phyloP scores from a whole-genome alignment of 768 basidiomycete species.

The Termitomyces sp. region DNA sequence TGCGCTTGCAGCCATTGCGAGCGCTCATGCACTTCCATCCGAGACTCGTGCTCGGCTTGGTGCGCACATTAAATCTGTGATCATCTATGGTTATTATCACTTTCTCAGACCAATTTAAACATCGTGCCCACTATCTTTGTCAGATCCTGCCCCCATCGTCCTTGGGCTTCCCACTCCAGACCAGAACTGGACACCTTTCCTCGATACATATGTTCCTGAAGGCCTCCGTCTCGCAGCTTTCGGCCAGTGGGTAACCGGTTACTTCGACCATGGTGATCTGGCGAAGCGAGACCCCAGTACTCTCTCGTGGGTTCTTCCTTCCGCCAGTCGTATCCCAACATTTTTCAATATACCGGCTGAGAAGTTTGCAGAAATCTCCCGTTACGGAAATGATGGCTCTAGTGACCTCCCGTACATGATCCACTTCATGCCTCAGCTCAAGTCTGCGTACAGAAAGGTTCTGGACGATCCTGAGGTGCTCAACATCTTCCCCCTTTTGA shows the following conservation, averaged over 20 bases:
- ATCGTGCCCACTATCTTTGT: neutral
- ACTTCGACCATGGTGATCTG: conserved; percentile 27
- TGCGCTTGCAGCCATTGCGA: conserved; percentile 19
- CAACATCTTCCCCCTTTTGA: conserved; percentile 14
- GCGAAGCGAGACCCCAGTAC: conserved; percentile 16
- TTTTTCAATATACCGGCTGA: conserved; percentile 18
- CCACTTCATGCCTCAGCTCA: conserved; percentile 9
- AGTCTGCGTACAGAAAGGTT: conserved; percentile 18
- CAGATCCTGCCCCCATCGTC: conserved; percentile 22
- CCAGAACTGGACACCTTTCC: conserved; percentile 19
- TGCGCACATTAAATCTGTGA: conserved; percentile 17
- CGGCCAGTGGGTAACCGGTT: conserved; percentile 23
- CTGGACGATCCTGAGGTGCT: conserved; percentile 6
- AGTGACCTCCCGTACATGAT: conserved; percentile 17
- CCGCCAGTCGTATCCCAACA: conserved; percentile 15
- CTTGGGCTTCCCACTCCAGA: conserved; percentile 20
- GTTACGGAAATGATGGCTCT: conserved; percentile 5
- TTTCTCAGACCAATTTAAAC: no score
- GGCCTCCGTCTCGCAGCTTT: conserved; percentile 15
- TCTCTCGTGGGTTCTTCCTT: conserved; percentile 19
- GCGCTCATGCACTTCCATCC: conserved; percentile 14
- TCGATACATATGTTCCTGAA: conserved; percentile 19
- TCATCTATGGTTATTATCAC: conserved; percentile 20
- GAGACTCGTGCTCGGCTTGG: conserved; percentile 13
- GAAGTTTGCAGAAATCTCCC: conserved; percentile 10